Evolutionary conservation across 345 rosid species (phyloP), one percentile per base, ranked within the genome.

Genomic region (Psidium friedrichsthalianum): DNA sequence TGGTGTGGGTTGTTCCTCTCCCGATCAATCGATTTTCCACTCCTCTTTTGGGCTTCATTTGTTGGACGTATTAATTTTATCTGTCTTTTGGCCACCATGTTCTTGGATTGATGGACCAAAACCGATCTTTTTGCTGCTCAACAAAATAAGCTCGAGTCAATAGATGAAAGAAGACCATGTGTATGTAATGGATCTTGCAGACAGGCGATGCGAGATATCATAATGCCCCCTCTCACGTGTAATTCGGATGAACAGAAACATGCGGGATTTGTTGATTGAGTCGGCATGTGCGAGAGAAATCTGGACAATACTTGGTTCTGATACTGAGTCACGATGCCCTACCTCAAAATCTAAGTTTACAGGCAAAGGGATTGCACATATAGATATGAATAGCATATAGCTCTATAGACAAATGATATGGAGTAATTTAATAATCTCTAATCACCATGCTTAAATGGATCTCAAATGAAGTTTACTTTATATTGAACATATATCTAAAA

Each of bases 151-250:
- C 25, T 8, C 18, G 36, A 32, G 24, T 1, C 6, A 16, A 64
- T 4, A 32, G 11, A 32, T 18, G 22, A 9, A 32, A 5, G 47
- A 69, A 69, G 10, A 18, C 9, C 3, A 0, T 2, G 3, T 69
- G 12, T 32, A 18, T 2, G 2, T 69, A 1, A 64, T 69, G 11
- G 9, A 69, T 18, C 20, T 5, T 36, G 25, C 10, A 32, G 13
- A 69, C 0, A 9, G 0, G 13, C 0, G 1, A 64, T 29, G 74
- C 0, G 6, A 29, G 22, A 64, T 5, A 29, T 9, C 32, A 29
- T 29, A 29, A 61, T 1, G 6, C 74, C 3, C 18, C 11, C 0
- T 13, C 74, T 69, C 21, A 20, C 3, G 0, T 69, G 44, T 44
- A 69, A 69, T 18, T 32, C 24, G 11, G 11, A 69, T 18, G 7